Conservation (phyloP, 1,284 basidiomycete species). For the Puccinia coronata region DNA sequence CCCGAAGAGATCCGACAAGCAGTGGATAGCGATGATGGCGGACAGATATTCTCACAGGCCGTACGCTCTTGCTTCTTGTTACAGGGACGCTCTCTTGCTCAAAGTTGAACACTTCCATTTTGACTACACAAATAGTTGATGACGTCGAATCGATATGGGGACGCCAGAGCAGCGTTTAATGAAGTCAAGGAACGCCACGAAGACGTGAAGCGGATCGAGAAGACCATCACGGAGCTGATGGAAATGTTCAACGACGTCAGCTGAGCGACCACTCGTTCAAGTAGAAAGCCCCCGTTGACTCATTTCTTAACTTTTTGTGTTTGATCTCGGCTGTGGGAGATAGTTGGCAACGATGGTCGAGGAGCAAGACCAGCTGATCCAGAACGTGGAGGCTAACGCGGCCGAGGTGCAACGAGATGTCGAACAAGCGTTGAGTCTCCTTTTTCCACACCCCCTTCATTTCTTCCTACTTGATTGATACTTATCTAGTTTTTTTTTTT, state of each 20-base stretch:
- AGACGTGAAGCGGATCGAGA: slow-evolving; percentile 82
- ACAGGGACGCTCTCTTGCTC: too few species aligned
- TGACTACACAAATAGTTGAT: slow-evolving; percentile 66
- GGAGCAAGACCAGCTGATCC: slow-evolving; percentile 55
- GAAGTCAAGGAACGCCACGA: slow-evolving; percentile 90
- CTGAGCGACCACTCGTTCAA: slow-evolving; percentile 33
- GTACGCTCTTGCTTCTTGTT: slow-evolving; percentile 63
- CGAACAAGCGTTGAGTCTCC: slow-evolving; percentile 66
- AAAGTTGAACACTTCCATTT: not conserved
- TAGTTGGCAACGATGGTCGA: slow-evolving; percentile 77
- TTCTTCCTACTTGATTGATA: not conserved
- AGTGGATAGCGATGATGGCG: slow-evolving; percentile 72
- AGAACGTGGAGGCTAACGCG: slow-evolving; percentile 67
- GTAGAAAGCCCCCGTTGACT: not conserved
- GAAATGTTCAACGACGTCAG: slow-evolving; percentile 85
- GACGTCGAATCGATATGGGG: slow-evolving; percentile 77
- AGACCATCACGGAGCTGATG: slow-evolving; percentile 80
- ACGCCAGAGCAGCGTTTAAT: slow-evolving; percentile 77
- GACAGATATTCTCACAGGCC: slow-evolving; percentile 82
- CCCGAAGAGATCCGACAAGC: slow-evolving; percentile 73
- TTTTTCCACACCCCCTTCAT: not conserved
- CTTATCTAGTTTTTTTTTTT: not conserved
- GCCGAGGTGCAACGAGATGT: slow-evolving; percentile 69
- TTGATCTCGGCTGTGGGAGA: not conserved
- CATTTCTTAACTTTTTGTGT: not conserved